Percentiles rank a stretch among this genome's conserved stretches.
Conservation (phyloP, 2,329 filamentous ascomycete species). For the Aspergillus sp. region DNA sequence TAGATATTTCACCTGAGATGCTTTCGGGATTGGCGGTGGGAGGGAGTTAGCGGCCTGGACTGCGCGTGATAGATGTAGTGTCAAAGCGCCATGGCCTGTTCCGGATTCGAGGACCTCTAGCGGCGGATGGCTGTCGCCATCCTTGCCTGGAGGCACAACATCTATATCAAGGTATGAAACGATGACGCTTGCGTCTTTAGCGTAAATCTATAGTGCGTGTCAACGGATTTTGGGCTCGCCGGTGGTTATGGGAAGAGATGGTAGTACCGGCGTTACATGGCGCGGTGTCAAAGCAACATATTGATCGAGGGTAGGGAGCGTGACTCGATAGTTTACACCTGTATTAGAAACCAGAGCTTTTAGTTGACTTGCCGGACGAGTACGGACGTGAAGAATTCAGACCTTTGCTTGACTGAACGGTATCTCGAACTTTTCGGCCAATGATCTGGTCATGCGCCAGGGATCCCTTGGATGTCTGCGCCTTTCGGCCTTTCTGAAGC, state of each 20-base stretch:
- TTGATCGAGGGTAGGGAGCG: slow-evolving; percentile 68
- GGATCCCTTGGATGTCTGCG: slow-evolving; percentile 34
- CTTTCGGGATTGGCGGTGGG: slow-evolving; percentile 44
- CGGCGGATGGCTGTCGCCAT: slow-evolving; percentile 37
- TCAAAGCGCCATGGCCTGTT: slow-evolving; percentile 80
- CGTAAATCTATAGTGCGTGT: slow-evolving; percentile 60
- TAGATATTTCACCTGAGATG: slow-evolving; percentile 33
- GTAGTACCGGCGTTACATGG: slow-evolving; percentile 69
- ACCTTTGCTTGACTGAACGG: slow-evolving; percentile 57
- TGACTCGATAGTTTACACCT: slow-evolving; percentile 56
- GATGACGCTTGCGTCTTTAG: slow-evolving; percentile 72
- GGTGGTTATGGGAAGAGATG: background rate
- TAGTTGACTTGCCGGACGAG: too few relatives aligned
- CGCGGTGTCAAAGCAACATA: slow-evolving; percentile 69
- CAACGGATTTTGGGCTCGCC: background rate
- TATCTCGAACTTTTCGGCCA: slow-evolving; percentile 60
- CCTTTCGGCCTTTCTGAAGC: slow-evolving; percentile 38
- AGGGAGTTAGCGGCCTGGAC: slow-evolving; percentile 70
- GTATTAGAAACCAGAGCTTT: background rate
- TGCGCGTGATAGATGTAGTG: slow-evolving; percentile 71
- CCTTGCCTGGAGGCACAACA: slow-evolving; percentile 44
- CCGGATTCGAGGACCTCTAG: slow-evolving; percentile 81
- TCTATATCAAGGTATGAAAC: slow-evolving; percentile 76
- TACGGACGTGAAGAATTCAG: slow-evolving; percentile 5
- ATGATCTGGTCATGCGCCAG: slow-evolving; percentile 60